Base-by-base conservation (phyloP, 2,329 filamentous ascomycete species). In the Geosmithia flava region DNA sequence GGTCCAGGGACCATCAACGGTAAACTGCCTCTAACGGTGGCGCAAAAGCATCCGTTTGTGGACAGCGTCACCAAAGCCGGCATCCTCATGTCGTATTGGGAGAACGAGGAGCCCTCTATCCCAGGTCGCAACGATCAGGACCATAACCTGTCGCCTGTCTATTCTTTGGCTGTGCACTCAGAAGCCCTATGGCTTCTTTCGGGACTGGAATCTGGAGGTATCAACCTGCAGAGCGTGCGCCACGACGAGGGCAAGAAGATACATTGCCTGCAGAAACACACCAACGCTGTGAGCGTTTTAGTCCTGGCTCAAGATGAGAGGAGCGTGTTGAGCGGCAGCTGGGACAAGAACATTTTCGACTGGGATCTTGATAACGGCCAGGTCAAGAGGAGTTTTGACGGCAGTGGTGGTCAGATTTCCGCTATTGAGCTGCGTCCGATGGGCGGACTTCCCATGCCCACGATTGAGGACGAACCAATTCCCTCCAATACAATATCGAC, bases 61-160 rank as follows among this genome's bases (percentile, higher is more conserved):
- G 93, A 98, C 62, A 95, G 87, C 57, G 93, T 98, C 42, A 87
- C 88, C 49, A 98, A 98, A 65, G 90, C 91, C 2, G 93, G 90
- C 1, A 87, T 95, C 6, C 69, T 97, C 46, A 83, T 96, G 76
- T 95, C 87, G 47, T 98, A 98, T 64, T 98, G 93, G 93, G 93
- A 96, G 64, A 98, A 97, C 58, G 90, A 96, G 62, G 91, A 98
- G 60, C 78, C 80, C 2, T 54, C 67, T 2, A 61, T 59, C 1
- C 62, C 66, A 0, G 63, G 65, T 4, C 64, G 68, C 37, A 63
- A 70, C 15, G 69, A 71, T 13, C 69, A 84, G 45, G 83, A 87
- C 3, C 68, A 78, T 20, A 67, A 76, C 5, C 66, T 91, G n/a
- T 95, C 88, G 10, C 89, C 93, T 0, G 91, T 98, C 0, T 98